These are phyloP conservation scores for Linum usitatissimum DNA, from an alignment of 345 rosid species.

Conservation along the genomic window DNA sequence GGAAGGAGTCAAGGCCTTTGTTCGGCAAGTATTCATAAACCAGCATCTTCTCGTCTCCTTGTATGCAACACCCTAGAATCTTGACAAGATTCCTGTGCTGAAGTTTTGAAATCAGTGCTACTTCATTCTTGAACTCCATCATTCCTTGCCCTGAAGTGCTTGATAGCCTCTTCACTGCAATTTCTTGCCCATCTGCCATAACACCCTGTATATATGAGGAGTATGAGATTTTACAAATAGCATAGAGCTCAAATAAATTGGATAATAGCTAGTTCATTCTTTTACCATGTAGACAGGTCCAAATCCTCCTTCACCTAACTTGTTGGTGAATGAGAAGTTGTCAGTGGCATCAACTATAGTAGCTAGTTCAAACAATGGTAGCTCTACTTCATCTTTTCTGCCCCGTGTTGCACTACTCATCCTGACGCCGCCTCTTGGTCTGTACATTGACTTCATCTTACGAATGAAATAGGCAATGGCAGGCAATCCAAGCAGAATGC, in stretches of 20 bases:
- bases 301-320: slow-evolving; percentile 2
- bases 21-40: slow-evolving; percentile 1
- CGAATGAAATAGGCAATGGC: background rate
- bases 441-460: too few species aligned
- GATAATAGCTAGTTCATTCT: too few species aligned
- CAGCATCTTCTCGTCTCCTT: slow-evolving; percentile 3
- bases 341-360: background rate
- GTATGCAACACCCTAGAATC: background rate
- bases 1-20: background rate
- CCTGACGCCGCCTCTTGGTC: too few species aligned
- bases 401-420: background rate
- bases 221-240: too few species aligned
- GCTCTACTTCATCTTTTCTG: background rate
- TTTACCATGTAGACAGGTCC: background rate
- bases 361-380: background rate
- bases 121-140: slow-evolving; percentile 1
- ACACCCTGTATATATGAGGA: background rate
- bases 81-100: slow-evolving; percentile 4
- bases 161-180: slow-evolving; percentile 1
- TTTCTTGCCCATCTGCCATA: background rate
- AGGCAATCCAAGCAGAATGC: background rate
- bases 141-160: background rate
- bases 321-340: background rate
- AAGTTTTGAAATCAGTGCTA: background rate
- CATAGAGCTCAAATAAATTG: too few species aligned